Evolutionary conservation across 2,329 filamentous ascomycete species (phyloP).

Genomic region (Amauroascus verrucosus): DNA sequence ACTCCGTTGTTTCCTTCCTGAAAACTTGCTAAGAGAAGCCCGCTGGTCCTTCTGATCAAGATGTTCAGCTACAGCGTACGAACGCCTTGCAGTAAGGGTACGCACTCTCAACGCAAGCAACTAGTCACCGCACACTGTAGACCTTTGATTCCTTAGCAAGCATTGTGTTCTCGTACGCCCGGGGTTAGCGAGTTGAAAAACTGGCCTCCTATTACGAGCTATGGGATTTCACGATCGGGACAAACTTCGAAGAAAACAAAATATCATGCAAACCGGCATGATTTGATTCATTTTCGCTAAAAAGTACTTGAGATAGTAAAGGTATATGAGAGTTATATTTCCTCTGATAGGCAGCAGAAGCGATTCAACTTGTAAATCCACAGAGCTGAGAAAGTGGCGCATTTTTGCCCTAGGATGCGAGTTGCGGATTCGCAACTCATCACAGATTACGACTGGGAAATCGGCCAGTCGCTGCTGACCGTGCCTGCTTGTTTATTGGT

Average conservation of each 20-base stretch:
- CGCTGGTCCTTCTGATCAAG: background rate
- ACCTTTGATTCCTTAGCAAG: background rate
- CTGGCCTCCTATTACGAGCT: background rate
- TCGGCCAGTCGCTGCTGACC: background rate
- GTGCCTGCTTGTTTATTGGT: background rate
- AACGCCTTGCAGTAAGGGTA: background rate
- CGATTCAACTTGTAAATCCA: background rate
- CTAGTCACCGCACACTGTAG: background rate
- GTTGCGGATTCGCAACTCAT: background rate
- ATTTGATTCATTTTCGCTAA: background rate
- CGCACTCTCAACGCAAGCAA: background rate
- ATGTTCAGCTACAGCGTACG: background rate
- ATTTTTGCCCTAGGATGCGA: background rate
- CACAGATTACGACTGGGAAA: background rate
- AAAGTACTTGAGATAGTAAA: slow-evolving; percentile 5
- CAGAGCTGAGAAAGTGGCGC: slow-evolving; percentile 6
- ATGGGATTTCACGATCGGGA: background rate
- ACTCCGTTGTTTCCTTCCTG: background rate
- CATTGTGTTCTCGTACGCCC: background rate
- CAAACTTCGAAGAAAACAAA: background rate
- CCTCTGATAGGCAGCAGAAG: background rate
- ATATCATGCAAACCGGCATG: background rate
- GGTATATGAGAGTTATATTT: background rate
- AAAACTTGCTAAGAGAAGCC: background rate
- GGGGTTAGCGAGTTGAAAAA: background rate